These are phyloP conservation scores for Metschnikowia corniflorae DNA, from an alignment of 805 yeast genomes.

Conservation along the genomic window DNA sequence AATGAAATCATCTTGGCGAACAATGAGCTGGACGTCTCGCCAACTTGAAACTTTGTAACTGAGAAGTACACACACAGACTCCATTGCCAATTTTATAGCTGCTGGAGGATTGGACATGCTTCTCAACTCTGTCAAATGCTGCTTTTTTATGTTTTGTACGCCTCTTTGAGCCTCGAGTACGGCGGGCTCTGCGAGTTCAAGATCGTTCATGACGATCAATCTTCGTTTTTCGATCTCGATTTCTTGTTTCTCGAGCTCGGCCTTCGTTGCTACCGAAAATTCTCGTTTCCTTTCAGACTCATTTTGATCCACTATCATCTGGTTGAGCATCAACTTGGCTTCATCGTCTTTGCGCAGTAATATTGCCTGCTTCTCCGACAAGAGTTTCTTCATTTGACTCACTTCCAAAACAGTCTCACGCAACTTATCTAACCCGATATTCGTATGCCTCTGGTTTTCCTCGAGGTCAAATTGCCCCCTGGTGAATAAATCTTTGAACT, in stretches of 20 bases:
- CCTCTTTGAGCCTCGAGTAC: constrained; percentile 80
- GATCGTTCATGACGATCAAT: constrained; percentile 53
- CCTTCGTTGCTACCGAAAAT: constrained; percentile 74
- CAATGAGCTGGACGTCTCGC: constrained; percentile 80
- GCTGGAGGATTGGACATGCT: constrained; percentile 91
- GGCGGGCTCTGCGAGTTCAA: constrained; percentile 81
- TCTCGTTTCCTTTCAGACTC: constrained; percentile 90
- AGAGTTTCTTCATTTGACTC: constrained; percentile 48
- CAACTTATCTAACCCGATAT: constrained; percentile 68
- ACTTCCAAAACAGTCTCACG: constrained; percentile 76
- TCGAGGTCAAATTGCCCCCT: constrained; percentile 49
- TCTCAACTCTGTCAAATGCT: constrained; percentile 83
- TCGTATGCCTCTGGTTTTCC: constrained; percentile 66
- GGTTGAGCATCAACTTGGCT: constrained; percentile 67
- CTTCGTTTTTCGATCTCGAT: constrained; percentile 52
- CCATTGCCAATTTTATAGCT: constrained; percentile 78
- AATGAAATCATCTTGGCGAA: constrained; percentile 84
- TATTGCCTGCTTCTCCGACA: constrained; percentile 50
- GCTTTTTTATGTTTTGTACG: constrained; percentile 90
- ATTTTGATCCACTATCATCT: constrained; percentile 79
- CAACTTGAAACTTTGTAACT: constrained; percentile 67
- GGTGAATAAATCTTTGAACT: constrained; percentile 42
- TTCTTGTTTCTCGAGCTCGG: constrained; percentile 66
- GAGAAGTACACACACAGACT: constrained; percentile 79
- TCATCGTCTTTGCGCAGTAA: constrained; percentile 58